Conservation (phyloP, 495 filamentous ascomycete genomes). For the Apodospora peruviana region DNA sequence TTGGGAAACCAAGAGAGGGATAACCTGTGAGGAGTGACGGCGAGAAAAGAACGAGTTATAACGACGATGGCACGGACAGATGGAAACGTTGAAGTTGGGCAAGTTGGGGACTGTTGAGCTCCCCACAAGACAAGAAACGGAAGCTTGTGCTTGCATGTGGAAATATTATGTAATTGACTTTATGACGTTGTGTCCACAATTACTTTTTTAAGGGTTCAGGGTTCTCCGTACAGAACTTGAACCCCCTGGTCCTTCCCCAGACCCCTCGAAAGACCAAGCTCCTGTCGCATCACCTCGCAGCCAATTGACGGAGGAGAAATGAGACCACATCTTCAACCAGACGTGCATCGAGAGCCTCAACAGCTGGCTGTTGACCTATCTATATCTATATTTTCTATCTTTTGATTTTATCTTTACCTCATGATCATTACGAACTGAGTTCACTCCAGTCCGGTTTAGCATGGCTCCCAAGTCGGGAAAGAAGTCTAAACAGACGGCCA, state of each 20-base stretch:
- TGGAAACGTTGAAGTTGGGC: not conserved
- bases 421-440: not conserved
- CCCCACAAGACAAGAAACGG: too few relatives aligned
- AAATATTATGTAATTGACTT: too few relatives aligned
- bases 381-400: not conserved
- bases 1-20: not conserved
- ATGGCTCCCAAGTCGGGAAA: constrained; percentile 7
- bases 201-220: too few relatives aligned
- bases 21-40: too few relatives aligned
- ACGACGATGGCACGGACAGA: too few relatives aligned
- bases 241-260: not conserved
- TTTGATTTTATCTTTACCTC: not conserved
- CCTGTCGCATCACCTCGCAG: constrained; percentile 9
- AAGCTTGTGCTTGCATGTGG: too few relatives aligned
- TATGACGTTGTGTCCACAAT: too few relatives aligned
- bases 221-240: not conserved
- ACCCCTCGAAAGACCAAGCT: constrained; percentile 6
- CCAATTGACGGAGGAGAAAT: constrained; percentile 6
- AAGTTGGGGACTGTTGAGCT: not conserved
- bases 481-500: not conserved
- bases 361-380: constrained; percentile 11
- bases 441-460: not conserved
- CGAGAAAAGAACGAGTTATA: too few relatives aligned
- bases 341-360: constrained; percentile 4
- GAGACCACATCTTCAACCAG: constrained; percentile 11